These are phyloP conservation scores for Penicillium psychrofluorescens DNA, from an alignment of 495 filamentous ascomycete species.

Conservation along the genomic window DNA sequence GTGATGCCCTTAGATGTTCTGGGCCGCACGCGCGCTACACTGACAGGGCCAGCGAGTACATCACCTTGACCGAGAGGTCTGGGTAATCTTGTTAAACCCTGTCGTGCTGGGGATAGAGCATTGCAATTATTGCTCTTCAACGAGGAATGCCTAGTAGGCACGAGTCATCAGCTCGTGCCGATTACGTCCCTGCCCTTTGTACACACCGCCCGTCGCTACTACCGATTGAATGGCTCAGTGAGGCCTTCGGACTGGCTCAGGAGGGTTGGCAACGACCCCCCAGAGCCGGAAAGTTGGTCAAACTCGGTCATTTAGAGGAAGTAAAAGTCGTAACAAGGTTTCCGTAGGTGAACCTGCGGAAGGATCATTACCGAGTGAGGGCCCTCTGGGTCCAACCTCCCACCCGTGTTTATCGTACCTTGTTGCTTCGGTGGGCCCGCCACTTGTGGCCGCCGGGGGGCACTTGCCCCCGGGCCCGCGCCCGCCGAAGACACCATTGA, in stretches of 20 bases:
- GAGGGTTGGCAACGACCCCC: constrained; percentile 14
- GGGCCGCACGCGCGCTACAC: too few species aligned
- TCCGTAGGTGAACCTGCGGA: constrained; percentile 65
- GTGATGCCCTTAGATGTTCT: too few species aligned
- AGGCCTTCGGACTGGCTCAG: constrained; percentile 60
- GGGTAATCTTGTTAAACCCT: too few species aligned
- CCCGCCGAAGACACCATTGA: too few species aligned
- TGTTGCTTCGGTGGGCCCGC: too few species aligned
- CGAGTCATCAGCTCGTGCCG: too few species aligned
- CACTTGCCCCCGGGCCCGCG: too few species aligned
- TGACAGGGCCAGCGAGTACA: constrained; percentile 38
- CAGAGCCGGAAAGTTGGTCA: constrained; percentile 61
- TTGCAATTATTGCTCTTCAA: too few species aligned
- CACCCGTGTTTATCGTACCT: constrained; percentile 3
- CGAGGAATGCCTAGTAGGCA: too few species aligned
- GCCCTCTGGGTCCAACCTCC: constrained; percentile 13
- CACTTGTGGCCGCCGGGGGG: too few species aligned
- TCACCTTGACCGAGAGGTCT: constrained; percentile 25
- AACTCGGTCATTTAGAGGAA: constrained; percentile 69
- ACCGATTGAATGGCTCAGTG: constrained; percentile 68
- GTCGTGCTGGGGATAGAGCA: too few species aligned
- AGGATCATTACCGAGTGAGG: constrained; percentile 51
- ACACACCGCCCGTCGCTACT: constrained; percentile 65
- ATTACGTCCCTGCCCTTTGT: constrained; percentile 5
- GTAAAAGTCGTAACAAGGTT: constrained; percentile 67